Percentiles rank a stretch among this genome's conserved stretches.
Evolutionary conservation across 164 flowering plant species (phyloP).

Genomic region (Magnolia officinalis): DNA sequence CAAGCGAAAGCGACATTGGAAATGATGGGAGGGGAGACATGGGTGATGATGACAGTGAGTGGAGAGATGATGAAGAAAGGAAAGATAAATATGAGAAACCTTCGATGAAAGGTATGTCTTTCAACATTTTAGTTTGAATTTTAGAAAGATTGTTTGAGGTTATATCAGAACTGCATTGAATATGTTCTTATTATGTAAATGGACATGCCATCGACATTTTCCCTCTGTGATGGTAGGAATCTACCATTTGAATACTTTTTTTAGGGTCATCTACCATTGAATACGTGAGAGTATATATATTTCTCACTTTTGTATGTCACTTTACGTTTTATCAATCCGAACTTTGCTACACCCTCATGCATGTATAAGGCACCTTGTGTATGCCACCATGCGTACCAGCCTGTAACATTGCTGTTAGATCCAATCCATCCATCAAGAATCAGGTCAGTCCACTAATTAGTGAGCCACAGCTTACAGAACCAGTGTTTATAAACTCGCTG

Average conservation of each 20-base stretch:
- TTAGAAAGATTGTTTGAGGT: neutral
- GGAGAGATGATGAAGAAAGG: conserved; percentile 63
- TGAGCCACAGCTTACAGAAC: too few species aligned
- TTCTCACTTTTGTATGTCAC: neutral
- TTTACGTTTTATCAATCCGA: too few species aligned
- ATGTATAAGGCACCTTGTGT: neutral
- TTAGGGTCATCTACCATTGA: neutral
- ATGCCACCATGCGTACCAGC: neutral
- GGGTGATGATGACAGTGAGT: conserved; percentile 56
- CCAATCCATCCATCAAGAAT: neutral
- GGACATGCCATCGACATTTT: neutral
- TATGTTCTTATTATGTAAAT: neutral
- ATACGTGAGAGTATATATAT: too few species aligned
- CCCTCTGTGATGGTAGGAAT: neutral
- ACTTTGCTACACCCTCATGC: neutral
- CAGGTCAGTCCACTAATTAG: neutral
- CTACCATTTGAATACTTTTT: neutral
- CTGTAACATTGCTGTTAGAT: neutral
- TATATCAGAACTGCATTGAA: neutral
- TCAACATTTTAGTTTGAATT: neutral
- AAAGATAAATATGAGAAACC: conserved; percentile 57
- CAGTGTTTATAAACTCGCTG: neutral
- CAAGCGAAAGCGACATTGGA: conserved; percentile 94
- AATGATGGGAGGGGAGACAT: conserved; percentile 70
- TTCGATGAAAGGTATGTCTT: conserved; percentile 55